phyloP scores from a whole-genome alignment of 306 rosid species.

The Cyclanthera cordifolia region DNA sequence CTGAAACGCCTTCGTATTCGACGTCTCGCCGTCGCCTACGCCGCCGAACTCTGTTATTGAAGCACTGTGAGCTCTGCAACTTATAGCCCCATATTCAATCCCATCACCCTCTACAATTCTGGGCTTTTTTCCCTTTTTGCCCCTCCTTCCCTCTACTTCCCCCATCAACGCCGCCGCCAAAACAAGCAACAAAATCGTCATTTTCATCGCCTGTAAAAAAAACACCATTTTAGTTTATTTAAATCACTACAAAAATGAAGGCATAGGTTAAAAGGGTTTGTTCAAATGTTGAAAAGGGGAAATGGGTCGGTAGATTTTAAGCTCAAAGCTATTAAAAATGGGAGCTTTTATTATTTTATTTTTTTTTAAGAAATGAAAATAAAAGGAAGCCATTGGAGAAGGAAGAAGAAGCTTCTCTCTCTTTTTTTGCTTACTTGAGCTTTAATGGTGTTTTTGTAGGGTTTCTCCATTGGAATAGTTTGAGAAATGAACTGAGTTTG shows the following conservation, averaged over 20 bases:
- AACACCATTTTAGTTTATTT: not conserved
- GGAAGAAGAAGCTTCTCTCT: not conserved
- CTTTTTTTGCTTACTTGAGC: constrained; percentile 16
- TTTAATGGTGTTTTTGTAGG: not conserved
- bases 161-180: constrained; percentile 6
- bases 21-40: constrained; percentile 41
- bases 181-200: not conserved
- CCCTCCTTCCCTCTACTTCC: constrained; percentile 13
- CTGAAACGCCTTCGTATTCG: constrained; percentile 36
- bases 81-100: constrained; percentile 29
- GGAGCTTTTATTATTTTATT: too few species aligned
- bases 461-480: not conserved
- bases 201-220: constrained; percentile 19
- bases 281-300: not conserved
- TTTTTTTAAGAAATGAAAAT: not conserved
- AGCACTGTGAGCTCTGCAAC: constrained; percentile 37
- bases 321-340: not conserved
- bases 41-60: constrained; percentile 38
- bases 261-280: not conserved
- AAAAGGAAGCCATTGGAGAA: not conserved
- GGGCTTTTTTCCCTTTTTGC: not conserved
- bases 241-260: not conserved
- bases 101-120: not conserved
- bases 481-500: not conserved
- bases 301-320: not conserved